Evolutionary conservation across 1,284 basidiomycete species (phyloP).

Genomic region (Porodaedalea pini): DNA sequence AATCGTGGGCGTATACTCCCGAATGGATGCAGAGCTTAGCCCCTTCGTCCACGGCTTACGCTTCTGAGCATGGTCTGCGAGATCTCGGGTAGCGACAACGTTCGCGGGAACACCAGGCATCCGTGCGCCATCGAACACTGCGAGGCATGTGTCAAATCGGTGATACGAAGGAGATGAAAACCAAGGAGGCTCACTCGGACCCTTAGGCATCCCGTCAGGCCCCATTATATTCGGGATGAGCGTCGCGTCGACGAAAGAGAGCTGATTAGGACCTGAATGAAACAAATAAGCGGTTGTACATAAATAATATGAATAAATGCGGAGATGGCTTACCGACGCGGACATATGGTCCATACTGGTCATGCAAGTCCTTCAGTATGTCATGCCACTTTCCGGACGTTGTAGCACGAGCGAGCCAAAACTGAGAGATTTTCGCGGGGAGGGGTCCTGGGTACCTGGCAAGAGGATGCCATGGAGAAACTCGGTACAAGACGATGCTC

Average conservation of each 20-base stretch:
- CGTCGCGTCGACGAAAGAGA: constrained; percentile 31
- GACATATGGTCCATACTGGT: constrained; percentile 22
- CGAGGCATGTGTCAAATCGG: background rate
- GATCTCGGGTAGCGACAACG: constrained; percentile 28
- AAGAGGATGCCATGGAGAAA: constrained; percentile 28
- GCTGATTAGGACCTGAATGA: constrained; percentile 33
- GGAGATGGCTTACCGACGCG: constrained; percentile 22
- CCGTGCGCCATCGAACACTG: constrained; percentile 14
- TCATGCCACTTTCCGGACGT: constrained; percentile 19
- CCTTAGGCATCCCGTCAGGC: constrained; percentile 32
- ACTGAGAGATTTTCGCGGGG: constrained; percentile 21
- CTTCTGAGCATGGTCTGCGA: constrained; percentile 36
- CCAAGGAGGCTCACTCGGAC: constrained; percentile 25
- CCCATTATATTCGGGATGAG: constrained; percentile 32
- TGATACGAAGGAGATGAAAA: background rate
- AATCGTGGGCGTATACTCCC: constrained; percentile 37
- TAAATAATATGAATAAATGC: constrained; percentile 8
- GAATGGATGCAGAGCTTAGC: constrained; percentile 36
- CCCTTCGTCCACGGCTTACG: constrained; percentile 42
- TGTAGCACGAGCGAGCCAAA: constrained; percentile 20
- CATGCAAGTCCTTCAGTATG: constrained; percentile 20
- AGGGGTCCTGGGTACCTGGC: constrained; percentile 26
- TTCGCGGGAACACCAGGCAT: constrained; percentile 16
- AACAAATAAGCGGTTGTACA: constrained; percentile 16
- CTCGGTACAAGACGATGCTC: constrained; percentile 22